Conservation (phyloP, 2,329 filamentous ascomycete genomes). For the Cordyceps militaris region DNA sequence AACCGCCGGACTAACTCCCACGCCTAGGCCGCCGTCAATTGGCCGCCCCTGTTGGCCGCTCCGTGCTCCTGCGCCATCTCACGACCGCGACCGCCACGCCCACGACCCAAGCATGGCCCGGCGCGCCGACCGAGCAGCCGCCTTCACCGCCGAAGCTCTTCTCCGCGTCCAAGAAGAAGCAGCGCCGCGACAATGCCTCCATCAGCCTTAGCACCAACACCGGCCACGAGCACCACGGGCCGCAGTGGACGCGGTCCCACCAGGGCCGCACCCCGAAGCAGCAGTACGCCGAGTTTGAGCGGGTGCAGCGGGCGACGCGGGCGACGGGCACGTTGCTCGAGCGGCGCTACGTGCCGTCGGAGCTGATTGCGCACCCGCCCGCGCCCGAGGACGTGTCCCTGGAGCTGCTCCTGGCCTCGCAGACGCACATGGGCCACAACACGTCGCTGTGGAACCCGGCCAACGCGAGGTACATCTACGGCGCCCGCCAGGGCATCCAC, state of each 20-base stretch:
- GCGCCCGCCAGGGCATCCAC: slow-evolving; percentile 79
- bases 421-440: slow-evolving; percentile 84
- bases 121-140: slow-evolving; percentile 13
- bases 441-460: slow-evolving; percentile 93
- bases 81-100: slow-evolving; percentile 21
- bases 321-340: slow-evolving; percentile 42
- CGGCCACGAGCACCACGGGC: slow-evolving; percentile 6
- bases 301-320: slow-evolving; percentile 36
- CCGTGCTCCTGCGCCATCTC: slow-evolving; percentile 25
- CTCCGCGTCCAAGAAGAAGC: slow-evolving; percentile 26
- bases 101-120: slow-evolving; percentile 18
- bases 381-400: slow-evolving; percentile 74
- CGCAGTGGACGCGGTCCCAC: slow-evolving; percentile 26
- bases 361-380: slow-evolving; percentile 66
- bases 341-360: slow-evolving; percentile 56
- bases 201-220: slow-evolving; percentile 28
- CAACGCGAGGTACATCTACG: slow-evolving; percentile 91
- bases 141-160: slow-evolving; percentile 20
- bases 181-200: slow-evolving; percentile 26
- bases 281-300: slow-evolving; percentile 33
- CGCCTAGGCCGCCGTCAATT: slow-evolving; percentile 46
- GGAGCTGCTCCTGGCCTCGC: slow-evolving; percentile 80
- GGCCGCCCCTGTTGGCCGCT: slow-evolving; percentile 35
- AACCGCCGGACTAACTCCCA: slow-evolving; percentile 6
- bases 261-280: slow-evolving; percentile 29